Conservation (phyloP, 257 asterid species). For the Solanum chmielewskii region DNA sequence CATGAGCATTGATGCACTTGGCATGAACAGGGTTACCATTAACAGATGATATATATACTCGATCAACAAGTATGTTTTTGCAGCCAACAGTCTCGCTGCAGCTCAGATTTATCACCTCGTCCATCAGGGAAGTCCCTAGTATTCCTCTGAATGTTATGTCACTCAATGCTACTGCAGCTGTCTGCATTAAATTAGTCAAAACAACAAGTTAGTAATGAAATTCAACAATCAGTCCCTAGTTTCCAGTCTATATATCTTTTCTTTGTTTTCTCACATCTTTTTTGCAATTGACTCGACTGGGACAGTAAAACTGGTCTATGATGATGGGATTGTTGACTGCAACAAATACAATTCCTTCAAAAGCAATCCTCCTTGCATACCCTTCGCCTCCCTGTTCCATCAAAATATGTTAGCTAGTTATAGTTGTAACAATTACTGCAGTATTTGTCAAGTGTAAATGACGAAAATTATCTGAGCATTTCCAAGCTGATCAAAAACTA, state of each 20-base stretch:
- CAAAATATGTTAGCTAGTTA: neutral
- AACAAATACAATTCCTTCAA: slow-evolving; percentile 32
- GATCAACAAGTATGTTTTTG: slow-evolving; percentile 21
- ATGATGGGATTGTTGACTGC: slow-evolving; percentile 46
- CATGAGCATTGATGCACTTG: slow-evolving; percentile 44
- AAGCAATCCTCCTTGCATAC: slow-evolving; percentile 44
- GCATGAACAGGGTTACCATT: slow-evolving; percentile 25
- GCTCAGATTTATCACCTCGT: slow-evolving; percentile 28
- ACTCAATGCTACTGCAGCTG: slow-evolving; percentile 36
- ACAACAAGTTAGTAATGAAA: neutral
- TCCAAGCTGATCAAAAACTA: neutral
- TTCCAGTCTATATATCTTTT: neutral
- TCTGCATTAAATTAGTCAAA: slow-evolving; percentile 20
- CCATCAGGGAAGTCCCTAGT: slow-evolving; percentile 41
- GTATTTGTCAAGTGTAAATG: neutral
- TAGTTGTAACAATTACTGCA: neutral
- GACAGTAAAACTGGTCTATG: slow-evolving; percentile 58
- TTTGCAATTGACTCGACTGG: slow-evolving; percentile 38
- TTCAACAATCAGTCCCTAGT: neutral
- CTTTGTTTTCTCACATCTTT: slow-evolving; percentile 23
- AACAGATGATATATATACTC: slow-evolving; percentile 27
- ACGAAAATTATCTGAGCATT: neutral
- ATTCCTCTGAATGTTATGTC: slow-evolving; percentile 38
- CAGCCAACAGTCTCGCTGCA: slow-evolving; percentile 42
- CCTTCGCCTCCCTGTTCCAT: slow-evolving; percentile 52